Conservation (phyloP, 169 alveolate species). For the Pseudocohnilembus persalinus region DNA sequence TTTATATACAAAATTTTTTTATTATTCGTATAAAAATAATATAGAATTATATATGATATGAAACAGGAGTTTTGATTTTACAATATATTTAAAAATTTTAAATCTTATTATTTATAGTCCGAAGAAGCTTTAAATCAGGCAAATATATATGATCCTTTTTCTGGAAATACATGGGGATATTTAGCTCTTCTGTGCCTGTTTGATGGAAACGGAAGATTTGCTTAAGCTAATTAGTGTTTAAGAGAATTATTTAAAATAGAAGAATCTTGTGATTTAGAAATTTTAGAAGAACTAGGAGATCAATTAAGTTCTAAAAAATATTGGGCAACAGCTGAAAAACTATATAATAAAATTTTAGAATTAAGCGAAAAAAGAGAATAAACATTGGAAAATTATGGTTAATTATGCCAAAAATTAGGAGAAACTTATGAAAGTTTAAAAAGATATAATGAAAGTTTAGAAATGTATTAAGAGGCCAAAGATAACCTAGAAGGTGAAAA, state of each 20-base stretch:
- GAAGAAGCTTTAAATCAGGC: slow-evolving; percentile 43
- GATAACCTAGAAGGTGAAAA: background rate
- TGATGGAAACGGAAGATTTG: slow-evolving; percentile 30
- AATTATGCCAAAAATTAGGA: background rate
- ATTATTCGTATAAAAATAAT: too few species aligned
- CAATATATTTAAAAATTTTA: too few species aligned
- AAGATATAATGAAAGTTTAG: background rate
- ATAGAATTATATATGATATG: background rate
- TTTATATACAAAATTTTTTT: background rate
- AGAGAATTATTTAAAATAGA: slow-evolving; percentile 34
- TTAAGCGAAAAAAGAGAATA: background rate
- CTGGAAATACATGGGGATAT: slow-evolving; percentile 54
- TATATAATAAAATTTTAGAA: slow-evolving; percentile 27
- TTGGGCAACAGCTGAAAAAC: slow-evolving; percentile 20
- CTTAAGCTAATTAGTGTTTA: slow-evolving; percentile 39
- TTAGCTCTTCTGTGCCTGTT: slow-evolving; percentile 34
- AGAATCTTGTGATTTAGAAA: slow-evolving; percentile 34
- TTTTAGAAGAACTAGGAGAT: slow-evolving; percentile 43
- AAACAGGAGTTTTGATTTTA: too few species aligned
- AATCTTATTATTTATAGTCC: slow-evolving; percentile 6
- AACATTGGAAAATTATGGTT: background rate
- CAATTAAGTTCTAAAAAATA: slow-evolving; percentile 21
- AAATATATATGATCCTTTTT: slow-evolving; percentile 44
- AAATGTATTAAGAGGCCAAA: background rate
- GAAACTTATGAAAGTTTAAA: background rate